Base-by-base conservation (phyloP, 2,329 filamentous ascomycete species). In the Trichothecium roseum region DNA sequence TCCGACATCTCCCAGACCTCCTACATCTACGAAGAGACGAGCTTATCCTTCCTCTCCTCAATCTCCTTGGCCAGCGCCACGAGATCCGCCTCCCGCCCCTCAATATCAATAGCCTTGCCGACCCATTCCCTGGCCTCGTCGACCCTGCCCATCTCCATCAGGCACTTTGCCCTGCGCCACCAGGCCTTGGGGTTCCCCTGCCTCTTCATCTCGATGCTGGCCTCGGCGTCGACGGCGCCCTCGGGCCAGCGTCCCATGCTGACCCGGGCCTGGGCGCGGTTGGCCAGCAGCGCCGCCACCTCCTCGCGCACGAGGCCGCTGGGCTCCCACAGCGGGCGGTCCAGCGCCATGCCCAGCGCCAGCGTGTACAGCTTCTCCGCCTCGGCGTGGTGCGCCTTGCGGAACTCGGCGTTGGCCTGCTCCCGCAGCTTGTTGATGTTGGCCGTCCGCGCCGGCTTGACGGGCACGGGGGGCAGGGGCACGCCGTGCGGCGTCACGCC, bases 371-470 rank as follows among this genome's bases (percentile, higher is more conserved):
- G 72, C 47, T 78, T 79, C 46, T 86, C 69, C 4, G 89, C 89
- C 37, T 93, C 85, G 37, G 60, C 61, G 62, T 82, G 77, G 46
- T 77, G 72, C 48, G 72, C 72, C 60, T 89, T 88, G 59, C 85
- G 82, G 68, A 84, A 89, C 47, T 84, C 77, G 39, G 65, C 65
- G 66, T 94, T 94, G 50, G 86, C 89, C 38, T 73, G 74, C 57
- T 96, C 91, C 55, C 87, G 84, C 45, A 96, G 78, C 64, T 96
- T 96, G 61, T 70, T 76, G 60, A 98, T 83, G 54, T 88, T 78
- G 26, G 84, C 86, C 45, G 74, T 80, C 52, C 89, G 85, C 65
- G 95, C 94, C 35, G 86, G 88, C 68, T 94, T 93, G 42, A 95
- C 81, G 40, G 88, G 88, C 29, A 94, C 72, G 0, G 91, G 91